Base-by-base conservation (phyloP, 2,329 filamentous ascomycete genomes). In the Lecanicillium sp. region DNA sequence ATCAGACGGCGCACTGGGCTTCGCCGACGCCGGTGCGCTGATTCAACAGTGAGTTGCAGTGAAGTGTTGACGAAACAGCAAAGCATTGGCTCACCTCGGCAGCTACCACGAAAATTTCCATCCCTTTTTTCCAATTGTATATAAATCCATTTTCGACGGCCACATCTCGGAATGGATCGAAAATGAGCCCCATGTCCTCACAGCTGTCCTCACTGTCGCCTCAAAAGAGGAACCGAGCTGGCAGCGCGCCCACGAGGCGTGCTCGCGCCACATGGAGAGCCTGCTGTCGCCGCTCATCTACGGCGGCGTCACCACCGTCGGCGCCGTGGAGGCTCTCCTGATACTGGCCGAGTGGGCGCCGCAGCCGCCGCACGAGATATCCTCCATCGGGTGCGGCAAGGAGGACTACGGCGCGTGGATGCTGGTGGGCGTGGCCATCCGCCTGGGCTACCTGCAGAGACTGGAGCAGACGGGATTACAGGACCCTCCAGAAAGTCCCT, bases 341-440 rank as follows among this genome's bases (percentile, higher is more conserved):
- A 68, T 88, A 2, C 74, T 88, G 2, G 84, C 84, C 0, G 84
- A 88, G 58, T 88, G 84, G 84, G 83, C 82, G 6, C 82, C 83
- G 0, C 83, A 85, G 52, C 79, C 80, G 0, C 74, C 81, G 2
- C 70, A 81, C 5, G 74, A 75, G 27, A 77, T 79, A 24, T 79
- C 79, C 26, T 72, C 77, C 21, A 80, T 87, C 17, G 84, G 84
- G 0, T 75, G 83, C 48, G 84, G 84, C 8, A 84, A 87, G 60
- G 84, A 87, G 59, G 84, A 88, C 56, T 76, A 84, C 37, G 83
- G 84, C 24, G 83, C 83, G 0, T 88, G 84, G 84, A 87, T 87
- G 83, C 81, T 87, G 56, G 82, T 87, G 5, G 84, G 84, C 2
- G 74, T 84, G 17, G 84, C 84, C 3, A 66, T 88, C 6, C 75